These are phyloP conservation scores for Salix dunnii DNA, from an alignment of 345 rosid genomes.

Conservation along the genomic window DNA sequence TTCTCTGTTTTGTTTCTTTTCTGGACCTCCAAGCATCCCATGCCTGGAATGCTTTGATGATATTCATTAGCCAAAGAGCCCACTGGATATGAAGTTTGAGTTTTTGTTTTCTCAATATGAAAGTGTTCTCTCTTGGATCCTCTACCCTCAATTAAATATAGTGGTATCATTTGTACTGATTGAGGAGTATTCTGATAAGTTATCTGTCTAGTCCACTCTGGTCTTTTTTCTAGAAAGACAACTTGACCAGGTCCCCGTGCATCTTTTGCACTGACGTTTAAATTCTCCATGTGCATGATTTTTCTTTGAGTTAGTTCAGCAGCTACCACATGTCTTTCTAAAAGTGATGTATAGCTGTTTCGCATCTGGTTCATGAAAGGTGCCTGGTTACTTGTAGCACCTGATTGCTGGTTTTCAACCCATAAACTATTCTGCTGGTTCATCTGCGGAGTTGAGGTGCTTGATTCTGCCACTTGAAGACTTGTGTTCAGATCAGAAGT, in stretches of 20 bases:
- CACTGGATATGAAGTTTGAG: conserved; percentile 16
- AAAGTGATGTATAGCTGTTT: conserved; percentile 8
- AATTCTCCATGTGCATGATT: conserved; percentile 11
- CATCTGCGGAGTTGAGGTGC: conserved; percentile 24
- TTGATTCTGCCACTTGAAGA: conserved; percentile 23
- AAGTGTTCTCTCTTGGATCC: conserved; percentile 46
- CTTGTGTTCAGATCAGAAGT: conserved; percentile 17
- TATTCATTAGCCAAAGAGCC: conserved; percentile 19
- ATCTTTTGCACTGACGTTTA: conserved; percentile 15
- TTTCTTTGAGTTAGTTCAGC: conserved; percentile 7
- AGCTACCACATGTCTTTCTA: conserved; percentile 12
- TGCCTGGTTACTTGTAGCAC: conserved; percentile 17
- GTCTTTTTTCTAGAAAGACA: conserved; percentile 26
- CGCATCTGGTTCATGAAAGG: conserved; percentile 28
- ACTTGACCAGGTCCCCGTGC: conserved; percentile 25
- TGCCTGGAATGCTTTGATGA: conserved; percentile 17
- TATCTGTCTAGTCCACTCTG: conserved; percentile 28
- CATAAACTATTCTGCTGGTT: conserved; percentile 29
- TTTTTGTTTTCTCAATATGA: conserved; percentile 32
- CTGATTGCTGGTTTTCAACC: conserved; percentile 33
- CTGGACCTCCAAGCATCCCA: conserved; percentile 18
- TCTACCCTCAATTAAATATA: conserved; percentile 31
- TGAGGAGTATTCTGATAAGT: conserved; percentile 20
- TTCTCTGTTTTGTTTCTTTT: conserved; percentile 46
- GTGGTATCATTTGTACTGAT: conserved; percentile 21